Evolutionary conservation across 495 filamentous ascomycete genomes (phyloP).

Genomic region (Aspergillus indologenus): DNA sequence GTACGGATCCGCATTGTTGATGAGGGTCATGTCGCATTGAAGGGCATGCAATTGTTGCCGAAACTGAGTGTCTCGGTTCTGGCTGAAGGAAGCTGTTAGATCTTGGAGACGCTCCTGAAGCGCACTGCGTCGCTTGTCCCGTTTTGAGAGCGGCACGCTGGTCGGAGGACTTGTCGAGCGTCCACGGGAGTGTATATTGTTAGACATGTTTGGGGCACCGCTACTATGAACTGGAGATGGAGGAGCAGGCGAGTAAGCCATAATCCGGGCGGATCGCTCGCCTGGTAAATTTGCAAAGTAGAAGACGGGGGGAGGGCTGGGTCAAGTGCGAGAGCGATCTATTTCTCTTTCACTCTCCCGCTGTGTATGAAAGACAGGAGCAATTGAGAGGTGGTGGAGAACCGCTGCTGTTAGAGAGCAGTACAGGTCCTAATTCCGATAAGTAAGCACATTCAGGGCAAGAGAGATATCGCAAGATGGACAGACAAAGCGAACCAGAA

Average conservation of each 20-base stretch:
- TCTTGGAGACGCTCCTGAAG: conserved; percentile 71
- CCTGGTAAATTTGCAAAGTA: conserved; percentile 7
- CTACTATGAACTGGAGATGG: conserved; percentile 30
- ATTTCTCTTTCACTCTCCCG: neutral
- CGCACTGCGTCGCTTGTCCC: conserved; percentile 80
- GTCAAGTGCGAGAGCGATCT: neutral
- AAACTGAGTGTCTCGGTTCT: conserved; percentile 79
- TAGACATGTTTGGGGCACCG: conserved; percentile 21
- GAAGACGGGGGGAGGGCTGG: neutral
- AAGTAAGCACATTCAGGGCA: neutral
- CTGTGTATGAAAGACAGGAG: neutral
- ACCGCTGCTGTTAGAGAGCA: conserved; percentile 1
- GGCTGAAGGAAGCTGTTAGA: conserved; percentile 70
- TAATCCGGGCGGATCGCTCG: conserved; percentile 21
- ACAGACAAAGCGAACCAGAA: neutral
- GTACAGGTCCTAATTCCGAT: neutral
- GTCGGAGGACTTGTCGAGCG: conserved; percentile 38
- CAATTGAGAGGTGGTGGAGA: neutral
- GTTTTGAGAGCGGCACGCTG: conserved; percentile 61
- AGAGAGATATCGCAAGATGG: neutral
- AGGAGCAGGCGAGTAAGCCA: conserved; percentile 39
- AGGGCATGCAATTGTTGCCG: conserved; percentile 83
- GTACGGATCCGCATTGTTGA: conserved; percentile 80
- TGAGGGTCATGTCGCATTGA: conserved; percentile 84
- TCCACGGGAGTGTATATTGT: conserved; percentile 28